Conservation (phyloP, 2,329 filamentous ascomycete genomes). For the Cladosporium phlei region DNA sequence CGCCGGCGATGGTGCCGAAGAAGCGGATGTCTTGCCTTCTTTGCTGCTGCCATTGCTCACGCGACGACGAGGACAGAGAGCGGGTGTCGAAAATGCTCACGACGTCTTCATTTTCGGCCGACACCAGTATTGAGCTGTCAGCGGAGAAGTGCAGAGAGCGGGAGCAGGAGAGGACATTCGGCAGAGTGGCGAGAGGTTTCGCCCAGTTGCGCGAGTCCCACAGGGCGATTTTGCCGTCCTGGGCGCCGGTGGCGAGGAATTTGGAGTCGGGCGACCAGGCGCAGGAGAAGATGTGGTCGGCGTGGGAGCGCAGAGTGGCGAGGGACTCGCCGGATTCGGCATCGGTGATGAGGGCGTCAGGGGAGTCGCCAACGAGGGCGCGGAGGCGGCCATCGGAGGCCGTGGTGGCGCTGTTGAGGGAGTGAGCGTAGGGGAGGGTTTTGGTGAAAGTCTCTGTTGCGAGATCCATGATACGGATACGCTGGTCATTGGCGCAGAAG, state of each 20-base stretch:
- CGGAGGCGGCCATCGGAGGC: slow-evolving; percentile 68
- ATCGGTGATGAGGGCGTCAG: slow-evolving; percentile 62
- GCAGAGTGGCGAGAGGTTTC: slow-evolving; percentile 51
- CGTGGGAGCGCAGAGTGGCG: slow-evolving; percentile 52
- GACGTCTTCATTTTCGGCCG: slow-evolving; percentile 71
- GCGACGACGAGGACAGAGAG: slow-evolving; percentile 51
- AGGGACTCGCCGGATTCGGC: slow-evolving; percentile 59
- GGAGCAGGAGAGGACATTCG: slow-evolving; percentile 63
- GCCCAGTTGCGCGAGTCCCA: slow-evolving; percentile 72
- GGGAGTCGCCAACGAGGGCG: slow-evolving; percentile 66
- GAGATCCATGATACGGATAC: slow-evolving; percentile 52
- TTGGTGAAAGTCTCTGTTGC: slow-evolving; percentile 55
- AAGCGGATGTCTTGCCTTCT: slow-evolving; percentile 68
- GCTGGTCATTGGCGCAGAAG: slow-evolving; percentile 55
- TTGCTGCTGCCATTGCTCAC: no score
- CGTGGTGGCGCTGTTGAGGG: slow-evolving; percentile 68
- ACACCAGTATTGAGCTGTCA: slow-evolving; percentile 63
- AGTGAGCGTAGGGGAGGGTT: slow-evolving; percentile 52
- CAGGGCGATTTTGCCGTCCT: slow-evolving; percentile 68
- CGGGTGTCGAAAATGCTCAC: slow-evolving; percentile 66
- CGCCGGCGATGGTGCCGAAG: slow-evolving; percentile 69
- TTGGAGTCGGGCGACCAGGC: slow-evolving; percentile 75
- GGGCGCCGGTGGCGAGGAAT: slow-evolving; percentile 70
- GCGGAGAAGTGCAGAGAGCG: slow-evolving; percentile 69
- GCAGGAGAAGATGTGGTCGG: slow-evolving; percentile 69